Evolutionary conservation across 2,329 filamentous ascomycete genomes (phyloP), one percentile per base, ranked within the genome.

Genomic region (Venturia oleaginea): DNA sequence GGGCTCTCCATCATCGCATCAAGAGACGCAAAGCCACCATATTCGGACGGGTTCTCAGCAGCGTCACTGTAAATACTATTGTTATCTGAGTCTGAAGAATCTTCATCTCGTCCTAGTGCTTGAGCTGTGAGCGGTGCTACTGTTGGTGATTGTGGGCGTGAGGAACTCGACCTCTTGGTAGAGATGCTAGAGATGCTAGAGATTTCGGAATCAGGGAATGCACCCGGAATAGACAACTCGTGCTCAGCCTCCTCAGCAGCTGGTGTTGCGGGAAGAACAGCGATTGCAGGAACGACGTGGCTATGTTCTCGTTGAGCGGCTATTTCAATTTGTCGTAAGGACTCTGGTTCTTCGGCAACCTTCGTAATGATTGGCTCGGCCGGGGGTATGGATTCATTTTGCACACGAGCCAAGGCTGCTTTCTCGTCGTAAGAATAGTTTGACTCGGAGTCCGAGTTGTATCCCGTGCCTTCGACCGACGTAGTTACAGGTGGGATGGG

Each of bases 61-160:
- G 89, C 89, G 74, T 92, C 90, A 68, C 87, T 91, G 71, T 90
- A 92, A 30, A 90, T 81, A 66, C 83, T 87, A 61, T 77, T 78
- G 17, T 76, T 76, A 64, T 86, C 84, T 3, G 77, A 77, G n/a
- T 62, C 48, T 24, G 61, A 59, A 38, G 82, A 78, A 1, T 78
- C 72, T n/a, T 65, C 55, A 1, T 66, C 64, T 1, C 19, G 24
- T n/a, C 43, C 48, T 1, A 46, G 37, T 34, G 27, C 38, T 32
- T 59, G 22, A 40, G 42, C 27, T 24, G 43, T 37, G 34, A 61
- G 34, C 7, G 59, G 22, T n/a, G 19, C 13, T 13, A 24, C 11
- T 38, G 32, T 15, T 30, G 57, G 24, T 48, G 32, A 32, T 37
- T 46, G 51, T 15, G 32, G 6, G 3, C 42, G 62, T 17, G 46